These are phyloP conservation scores for Volvariella volvacea DNA, from an alignment of 1,284 basidiomycete genomes.

Conservation along the genomic window DNA sequence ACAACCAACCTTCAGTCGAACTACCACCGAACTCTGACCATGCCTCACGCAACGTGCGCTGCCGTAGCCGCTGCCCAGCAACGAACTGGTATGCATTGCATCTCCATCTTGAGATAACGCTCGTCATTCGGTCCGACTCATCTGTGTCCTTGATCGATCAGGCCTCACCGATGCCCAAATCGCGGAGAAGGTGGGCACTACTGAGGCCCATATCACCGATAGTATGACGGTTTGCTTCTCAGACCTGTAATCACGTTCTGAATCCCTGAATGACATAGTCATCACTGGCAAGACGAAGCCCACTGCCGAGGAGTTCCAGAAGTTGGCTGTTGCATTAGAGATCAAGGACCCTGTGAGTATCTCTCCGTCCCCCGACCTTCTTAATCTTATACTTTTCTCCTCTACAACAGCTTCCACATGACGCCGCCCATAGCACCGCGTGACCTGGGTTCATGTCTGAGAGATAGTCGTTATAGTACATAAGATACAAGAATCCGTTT, in stretches of 20 bases:
- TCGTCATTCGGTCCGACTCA: not conserved
- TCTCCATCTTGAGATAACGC: not conserved
- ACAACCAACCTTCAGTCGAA: not conserved
- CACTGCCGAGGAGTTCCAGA: slow-evolving; percentile 44
- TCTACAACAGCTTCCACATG: slow-evolving; percentile 3
- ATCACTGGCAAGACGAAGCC: slow-evolving; percentile 40
- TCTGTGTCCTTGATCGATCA: slow-evolving; percentile 21
- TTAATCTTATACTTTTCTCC: not conserved
- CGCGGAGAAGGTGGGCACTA: slow-evolving; percentile 33
- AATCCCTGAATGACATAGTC: slow-evolving; percentile 29
- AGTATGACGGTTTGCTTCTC: slow-evolving; percentile 29
- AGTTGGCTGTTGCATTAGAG: slow-evolving; percentile 38
- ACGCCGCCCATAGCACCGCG: not conserved
- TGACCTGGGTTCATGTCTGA: no score
- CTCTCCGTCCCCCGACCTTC: not conserved
- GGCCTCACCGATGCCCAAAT: slow-evolving; percentile 42
- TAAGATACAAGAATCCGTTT: no score
- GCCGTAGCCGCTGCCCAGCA: slow-evolving; percentile 49
- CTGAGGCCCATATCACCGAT: slow-evolving; percentile 41
- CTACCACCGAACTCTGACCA: slow-evolving; percentile 8
- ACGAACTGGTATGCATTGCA: slow-evolving; percentile 33
- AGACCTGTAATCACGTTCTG: not conserved
- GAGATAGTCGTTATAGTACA: no score
- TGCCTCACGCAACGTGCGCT: slow-evolving; percentile 45
- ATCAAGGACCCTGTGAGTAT: slow-evolving; percentile 33